These are phyloP conservation scores for Trichocladium antarcticum DNA, from an alignment of 495 filamentous ascomycete genomes.

Conservation along the genomic window DNA sequence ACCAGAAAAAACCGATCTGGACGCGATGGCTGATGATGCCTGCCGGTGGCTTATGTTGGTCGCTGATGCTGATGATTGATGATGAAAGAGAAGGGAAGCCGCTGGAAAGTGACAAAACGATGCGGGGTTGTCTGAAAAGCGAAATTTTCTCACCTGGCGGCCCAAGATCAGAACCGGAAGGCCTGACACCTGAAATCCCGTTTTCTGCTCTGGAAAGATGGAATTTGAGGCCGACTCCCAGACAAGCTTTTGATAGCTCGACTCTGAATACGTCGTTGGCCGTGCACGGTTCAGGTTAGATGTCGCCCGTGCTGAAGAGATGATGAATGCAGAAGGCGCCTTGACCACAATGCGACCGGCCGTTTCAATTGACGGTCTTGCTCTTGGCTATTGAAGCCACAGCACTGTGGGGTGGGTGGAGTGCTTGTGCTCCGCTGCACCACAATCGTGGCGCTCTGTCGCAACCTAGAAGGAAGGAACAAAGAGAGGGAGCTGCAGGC, in stretches of 20 bases:
- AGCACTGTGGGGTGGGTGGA: not conserved
- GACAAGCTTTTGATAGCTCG: not conserved
- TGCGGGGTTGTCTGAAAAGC: constrained; percentile 1
- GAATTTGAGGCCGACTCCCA: not conserved
- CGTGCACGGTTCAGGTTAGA: constrained; percentile 10
- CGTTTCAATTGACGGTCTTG: not conserved
- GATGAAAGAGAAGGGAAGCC: constrained; percentile 2
- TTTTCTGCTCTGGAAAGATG: not conserved
- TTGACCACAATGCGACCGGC: not conserved
- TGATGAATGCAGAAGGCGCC: not conserved
- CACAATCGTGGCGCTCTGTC: not conserved
- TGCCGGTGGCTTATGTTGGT: too few relatives aligned
- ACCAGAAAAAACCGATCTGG: not conserved
- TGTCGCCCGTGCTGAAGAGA: constrained; percentile 1
- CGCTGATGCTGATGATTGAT: not conserved
- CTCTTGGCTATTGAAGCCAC: not conserved
- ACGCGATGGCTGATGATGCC: not conserved
- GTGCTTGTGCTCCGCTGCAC: not conserved
- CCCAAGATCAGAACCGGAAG: not conserved
- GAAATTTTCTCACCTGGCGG: constrained; percentile 8
- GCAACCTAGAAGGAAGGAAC: not conserved
- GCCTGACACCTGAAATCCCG: not conserved
- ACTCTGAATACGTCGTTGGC: not conserved
- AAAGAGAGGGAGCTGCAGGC: not conserved
- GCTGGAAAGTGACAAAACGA: not conserved